Evolutionary conservation across 306 rosid species (phyloP), one percentile per base, ranked within the genome.

Genomic region (Rosa persica): DNA sequence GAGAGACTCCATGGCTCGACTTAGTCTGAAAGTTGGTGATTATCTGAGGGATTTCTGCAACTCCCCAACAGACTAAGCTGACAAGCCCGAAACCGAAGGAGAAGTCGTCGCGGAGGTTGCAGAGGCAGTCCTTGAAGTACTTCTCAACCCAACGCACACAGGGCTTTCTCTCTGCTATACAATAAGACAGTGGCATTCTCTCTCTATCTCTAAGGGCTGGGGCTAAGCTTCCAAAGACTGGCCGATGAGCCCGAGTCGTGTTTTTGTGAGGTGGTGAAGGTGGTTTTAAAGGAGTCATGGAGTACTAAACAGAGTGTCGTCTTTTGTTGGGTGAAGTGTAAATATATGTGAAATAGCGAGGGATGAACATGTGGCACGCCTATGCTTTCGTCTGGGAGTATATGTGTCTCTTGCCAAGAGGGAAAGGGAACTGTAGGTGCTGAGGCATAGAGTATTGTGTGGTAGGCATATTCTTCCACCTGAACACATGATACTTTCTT

Each of bases 21-120:
- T 95, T 95, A 20, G 93, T 76, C 11, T 38, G 92, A 58, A 93
- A 95, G 64, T 95, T 95, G 88, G 98, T 93, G 62, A 95, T 72
- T 48, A 95, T 89, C 80, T 95, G 99, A 78, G 98, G 99, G 54
- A 95, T 88, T 81, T 95, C 99, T 0, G 99, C 99, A 0, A 89
- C 86, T 0, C 93, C 98, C 99, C 99, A 95, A 72, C 91, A 89
- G 0, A 89, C 66, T 10, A 95, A 79, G 60, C 99, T 91, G 3
- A 83, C 47, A 30, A 95, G 70, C 0, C 99, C 99, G 0, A 91
- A 89, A 1, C 55, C 86, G 66, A 95, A 95, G 0, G 99, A 95
- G 11, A 89, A 78, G 0, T 91, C 93, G 64, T 95, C 99, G 16
- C 71, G 88, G 0, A 80, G 3, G 70, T 93, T 91, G 80, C 99